phyloP scores from a whole-genome alignment of 495 filamentous ascomycete species.

The Aspergillus carlsbadensis region DNA sequence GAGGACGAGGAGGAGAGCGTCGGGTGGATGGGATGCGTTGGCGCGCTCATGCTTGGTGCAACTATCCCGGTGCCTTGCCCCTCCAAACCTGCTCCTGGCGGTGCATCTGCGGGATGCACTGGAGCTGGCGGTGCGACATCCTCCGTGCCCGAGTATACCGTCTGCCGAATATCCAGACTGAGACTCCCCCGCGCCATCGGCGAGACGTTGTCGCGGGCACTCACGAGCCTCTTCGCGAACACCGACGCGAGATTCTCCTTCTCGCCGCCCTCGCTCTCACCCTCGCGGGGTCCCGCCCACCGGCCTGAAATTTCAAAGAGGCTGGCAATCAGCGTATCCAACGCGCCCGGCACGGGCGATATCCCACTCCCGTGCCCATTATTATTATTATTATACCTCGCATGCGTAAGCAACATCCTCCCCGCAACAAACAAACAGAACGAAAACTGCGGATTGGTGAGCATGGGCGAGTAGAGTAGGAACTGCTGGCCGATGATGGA shows the following conservation, averaged over 20 bases:
- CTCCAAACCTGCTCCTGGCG: no score
- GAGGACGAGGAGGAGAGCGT: no score
- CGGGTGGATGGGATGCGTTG: not conserved
- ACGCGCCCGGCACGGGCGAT: constrained; percentile 19
- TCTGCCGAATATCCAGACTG: constrained; percentile 34
- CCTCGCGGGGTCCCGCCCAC: constrained; percentile 30
- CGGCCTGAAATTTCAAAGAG: constrained; percentile 33
- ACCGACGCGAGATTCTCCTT: constrained; percentile 32
- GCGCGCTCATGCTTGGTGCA: no score
- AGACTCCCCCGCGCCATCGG: constrained; percentile 17
- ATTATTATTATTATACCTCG: constrained; percentile 28
- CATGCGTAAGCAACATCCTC: constrained; percentile 33
- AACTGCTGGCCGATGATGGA: constrained; percentile 21
- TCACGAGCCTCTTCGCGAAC: constrained; percentile 30
- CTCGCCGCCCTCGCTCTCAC: constrained; percentile 1
- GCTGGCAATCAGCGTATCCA: constrained; percentile 26
- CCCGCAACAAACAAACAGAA: constrained; percentile 31
- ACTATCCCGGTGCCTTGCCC: no score
- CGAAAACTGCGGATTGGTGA: constrained; percentile 25
- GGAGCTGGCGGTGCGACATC: not conserved
- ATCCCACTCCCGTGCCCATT: no score
- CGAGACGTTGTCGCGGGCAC: constrained; percentile 24
- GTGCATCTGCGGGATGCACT: not conserved
- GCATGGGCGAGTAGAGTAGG: constrained; percentile 17
- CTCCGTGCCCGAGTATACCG: constrained; percentile 33